Evolutionary conservation across 1,139 yeast species (phyloP).

Genomic region (Hemisphaericaspora lyxosophila): DNA sequence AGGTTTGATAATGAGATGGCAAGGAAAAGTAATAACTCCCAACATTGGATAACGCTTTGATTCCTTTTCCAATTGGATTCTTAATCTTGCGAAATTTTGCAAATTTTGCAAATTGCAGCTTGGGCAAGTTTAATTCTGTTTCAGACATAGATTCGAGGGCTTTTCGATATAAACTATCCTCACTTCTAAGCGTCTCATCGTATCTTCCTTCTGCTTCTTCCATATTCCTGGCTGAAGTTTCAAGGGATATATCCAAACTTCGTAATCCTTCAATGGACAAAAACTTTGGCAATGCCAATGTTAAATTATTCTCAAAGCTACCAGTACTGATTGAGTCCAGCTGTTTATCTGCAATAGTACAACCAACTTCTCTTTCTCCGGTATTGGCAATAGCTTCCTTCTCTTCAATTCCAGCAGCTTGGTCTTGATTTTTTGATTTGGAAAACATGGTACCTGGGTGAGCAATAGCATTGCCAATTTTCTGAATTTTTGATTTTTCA

Average conservation of each 20-base stretch:
- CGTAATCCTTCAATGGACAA: slow-evolving; percentile 31
- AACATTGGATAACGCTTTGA: slow-evolving; percentile 37
- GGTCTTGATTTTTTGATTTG: not conserved
- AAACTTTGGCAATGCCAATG: slow-evolving; percentile 30
- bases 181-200: slow-evolving; percentile 7
- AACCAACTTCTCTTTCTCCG: slow-evolving; percentile 1
- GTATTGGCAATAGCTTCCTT: too few relatives aligned
- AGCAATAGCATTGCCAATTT: slow-evolving; percentile 20
- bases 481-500: slow-evolving; percentile 17
- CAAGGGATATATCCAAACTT: slow-evolving; percentile 36
- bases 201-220: slow-evolving; percentile 28
- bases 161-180: not conserved
- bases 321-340: not conserved
- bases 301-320: not conserved
- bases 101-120: too few relatives aligned
- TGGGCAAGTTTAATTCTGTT: not conserved
- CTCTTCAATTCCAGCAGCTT: too few relatives aligned
- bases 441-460: slow-evolving; percentile 21
- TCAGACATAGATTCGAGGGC: not conserved
- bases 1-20: slow-evolving; percentile 57
- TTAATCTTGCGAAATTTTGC: not conserved
- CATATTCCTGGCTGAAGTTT: slow-evolving; percentile 26
- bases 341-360: not conserved
- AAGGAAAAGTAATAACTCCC: slow-evolving; percentile 62
- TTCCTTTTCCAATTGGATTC: slow-evolving; percentile 25